Base-by-base conservation (phyloP, 2,329 filamentous ascomycete genomes). In the Trichoderma koningii region DNA sequence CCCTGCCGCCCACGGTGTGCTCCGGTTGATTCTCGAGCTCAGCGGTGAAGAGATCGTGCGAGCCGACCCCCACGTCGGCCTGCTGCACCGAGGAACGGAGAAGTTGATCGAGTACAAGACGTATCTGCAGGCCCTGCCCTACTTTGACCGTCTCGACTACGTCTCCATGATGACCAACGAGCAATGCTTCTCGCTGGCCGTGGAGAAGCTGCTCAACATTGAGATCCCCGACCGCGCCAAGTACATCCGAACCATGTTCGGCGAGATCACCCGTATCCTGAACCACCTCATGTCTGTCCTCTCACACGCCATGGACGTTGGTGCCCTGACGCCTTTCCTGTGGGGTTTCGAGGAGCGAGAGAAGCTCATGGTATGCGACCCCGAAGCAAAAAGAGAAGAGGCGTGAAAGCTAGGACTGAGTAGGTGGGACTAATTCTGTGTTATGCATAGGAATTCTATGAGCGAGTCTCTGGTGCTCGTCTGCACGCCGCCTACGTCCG, bases 151-250 rank as follows among this genome's bases (percentile, higher is more conserved):
- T 72, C 85, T 99, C 78, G 95, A 99, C 81, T 99, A 99, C 79
- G 93, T 97, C 72, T 97, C 93, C 74, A 99, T 99, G 96, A 99
- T 99, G 95, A 99, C 95, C 74, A 99, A 99, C 80, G 95, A 99
- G 85, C 95, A 99, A 81, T 97, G 93, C 76, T 99, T 92, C 80
- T 88, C 93, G 44, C 85, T 99, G 70, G 95, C 93, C 21, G 94
- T 98, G 64, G 95, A 99, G 86, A 99, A 99, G 85, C 85, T 99
- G 67, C 84, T 99, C 73, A 99, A 99, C 79, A 84, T 99, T 70
- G 96, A 99, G 77, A 91, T 99, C 69, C 95, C 95, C 26, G 90
- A 95, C 70, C 86, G 95, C 75, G 95, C 95, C 73, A 98, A 99
- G 83, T 99, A 89, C 83, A 99, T 99, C 76, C 87, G 95, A 70